phyloP scores from a whole-genome alignment of 495 filamentous ascomycete genomes.

The Penicillium cataractarum region DNA sequence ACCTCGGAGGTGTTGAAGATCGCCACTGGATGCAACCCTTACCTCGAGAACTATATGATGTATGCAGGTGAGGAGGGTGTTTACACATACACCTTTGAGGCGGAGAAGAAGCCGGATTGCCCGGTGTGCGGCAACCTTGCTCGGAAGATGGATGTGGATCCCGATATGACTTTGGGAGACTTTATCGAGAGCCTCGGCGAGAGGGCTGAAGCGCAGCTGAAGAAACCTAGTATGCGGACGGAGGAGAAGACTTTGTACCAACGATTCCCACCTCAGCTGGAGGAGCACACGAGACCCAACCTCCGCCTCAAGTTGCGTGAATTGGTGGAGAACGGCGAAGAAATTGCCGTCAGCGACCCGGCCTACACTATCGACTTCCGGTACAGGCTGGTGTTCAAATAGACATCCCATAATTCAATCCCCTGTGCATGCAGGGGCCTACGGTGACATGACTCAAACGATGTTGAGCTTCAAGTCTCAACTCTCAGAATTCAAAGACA shows the following conservation, averaged over 20 bases:
- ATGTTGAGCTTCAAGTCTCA: constrained; percentile 29
- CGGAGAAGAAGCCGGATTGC: constrained; percentile 89
- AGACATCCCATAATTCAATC: constrained; percentile 7
- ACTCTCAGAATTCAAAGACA: constrained; percentile 32
- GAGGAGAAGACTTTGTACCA: constrained; percentile 87
- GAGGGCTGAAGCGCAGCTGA: constrained; percentile 81
- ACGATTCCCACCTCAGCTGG: constrained; percentile 76
- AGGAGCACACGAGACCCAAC: constrained; percentile 81
- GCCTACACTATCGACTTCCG: constrained; percentile 77
- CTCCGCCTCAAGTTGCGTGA: constrained; percentile 74
- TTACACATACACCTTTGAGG: constrained; percentile 96
- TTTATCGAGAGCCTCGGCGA: constrained; percentile 85
- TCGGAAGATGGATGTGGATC: constrained; percentile 70
- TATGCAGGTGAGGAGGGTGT: constrained; percentile 94
- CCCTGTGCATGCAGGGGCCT: neutral
- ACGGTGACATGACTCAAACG: constrained; percentile 19
- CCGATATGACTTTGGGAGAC: constrained; percentile 73
- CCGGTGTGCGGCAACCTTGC: constrained; percentile 89
- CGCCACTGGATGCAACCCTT: constrained; percentile 76
- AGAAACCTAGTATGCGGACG: constrained; percentile 86
- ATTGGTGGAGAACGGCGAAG: constrained; percentile 66
- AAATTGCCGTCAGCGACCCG: constrained; percentile 81
- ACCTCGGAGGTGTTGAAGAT: constrained; percentile 98
- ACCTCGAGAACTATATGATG: constrained; percentile 97
- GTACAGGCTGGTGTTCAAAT: constrained; percentile 59